Evolutionary conservation across 495 filamentous ascomycete species (phyloP).

Genomic region (Podospora bellae-mahoneyi): DNA sequence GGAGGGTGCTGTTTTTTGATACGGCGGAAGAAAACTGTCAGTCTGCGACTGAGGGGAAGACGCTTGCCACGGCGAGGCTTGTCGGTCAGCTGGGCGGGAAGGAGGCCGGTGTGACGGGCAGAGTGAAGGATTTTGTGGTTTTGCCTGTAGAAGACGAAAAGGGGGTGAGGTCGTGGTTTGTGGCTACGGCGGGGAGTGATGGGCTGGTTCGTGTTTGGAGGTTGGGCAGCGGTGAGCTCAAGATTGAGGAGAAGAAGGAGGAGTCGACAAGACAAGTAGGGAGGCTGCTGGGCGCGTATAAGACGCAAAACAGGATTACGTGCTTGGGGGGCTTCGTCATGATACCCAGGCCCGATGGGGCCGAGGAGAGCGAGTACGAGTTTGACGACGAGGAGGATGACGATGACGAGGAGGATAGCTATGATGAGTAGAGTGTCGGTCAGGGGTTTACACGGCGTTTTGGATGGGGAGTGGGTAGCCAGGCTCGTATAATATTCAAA

Average conservation of each 20-base stretch:
- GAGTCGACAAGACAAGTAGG: slow-evolving; percentile 56
- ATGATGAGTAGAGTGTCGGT: slow-evolving; percentile 41
- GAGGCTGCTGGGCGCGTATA: slow-evolving; percentile 69
- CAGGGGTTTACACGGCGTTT: background rate
- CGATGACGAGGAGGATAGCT: slow-evolving; percentile 40
- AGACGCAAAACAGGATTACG: slow-evolving; percentile 85
- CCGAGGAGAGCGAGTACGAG: slow-evolving; percentile 49
- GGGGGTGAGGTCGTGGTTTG: slow-evolving; percentile 45
- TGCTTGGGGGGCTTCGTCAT: slow-evolving; percentile 85
- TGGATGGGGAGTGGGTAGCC: background rate
- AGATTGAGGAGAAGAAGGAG: slow-evolving; percentile 26
- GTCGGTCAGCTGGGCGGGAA: slow-evolving; percentile 79
- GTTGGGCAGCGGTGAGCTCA: slow-evolving; percentile 45
- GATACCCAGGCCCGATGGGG: slow-evolving; percentile 54
- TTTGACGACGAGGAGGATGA: slow-evolving; percentile 43
- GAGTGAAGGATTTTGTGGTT: slow-evolving; percentile 86
- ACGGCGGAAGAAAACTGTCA: slow-evolving; percentile 47
- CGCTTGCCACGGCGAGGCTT: slow-evolving; percentile 49
- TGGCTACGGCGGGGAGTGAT: slow-evolving; percentile 80
- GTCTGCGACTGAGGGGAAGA: slow-evolving; percentile 15
- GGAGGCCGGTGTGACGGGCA: slow-evolving; percentile 57
- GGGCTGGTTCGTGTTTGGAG: slow-evolving; percentile 76
- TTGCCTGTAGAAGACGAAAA: slow-evolving; percentile 46
- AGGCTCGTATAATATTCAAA: background rate
- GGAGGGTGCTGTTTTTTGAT: slow-evolving; percentile 79